A percentile compares a stretch with the other conserved stretches of the same genome.
These are phyloP conservation scores for Lodderomyces pseudojiufengensis DNA, from an alignment of 1,139 yeast genomes.

Conservation along the genomic window DNA sequence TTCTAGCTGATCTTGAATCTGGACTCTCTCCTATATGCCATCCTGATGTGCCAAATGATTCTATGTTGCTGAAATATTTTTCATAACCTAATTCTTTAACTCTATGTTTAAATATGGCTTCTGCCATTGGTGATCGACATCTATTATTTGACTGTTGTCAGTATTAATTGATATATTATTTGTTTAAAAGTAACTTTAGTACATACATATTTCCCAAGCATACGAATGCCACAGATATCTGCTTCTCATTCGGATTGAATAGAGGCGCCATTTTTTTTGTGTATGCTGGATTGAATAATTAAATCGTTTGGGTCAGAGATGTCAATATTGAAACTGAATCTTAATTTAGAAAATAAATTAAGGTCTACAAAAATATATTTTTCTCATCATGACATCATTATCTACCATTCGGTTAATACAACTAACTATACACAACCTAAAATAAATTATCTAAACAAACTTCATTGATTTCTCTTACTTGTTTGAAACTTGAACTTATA, in stretches of 20 bases:
- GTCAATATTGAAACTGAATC: too few relatives aligned
- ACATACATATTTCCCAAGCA: conserved; percentile 88
- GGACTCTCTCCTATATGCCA: conserved; percentile 84
- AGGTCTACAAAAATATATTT: not conserved
- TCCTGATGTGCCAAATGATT: conserved; percentile 86
- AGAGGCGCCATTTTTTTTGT: conserved; percentile 19
- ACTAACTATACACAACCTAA: too few relatives aligned
- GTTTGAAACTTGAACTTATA: conserved; percentile 45
- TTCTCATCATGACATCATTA: too few relatives aligned
- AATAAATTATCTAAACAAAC: conserved; percentile 3
- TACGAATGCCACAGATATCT: conserved; percentile 75
- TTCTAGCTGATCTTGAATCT: conserved; percentile 66
- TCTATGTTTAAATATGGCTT: conserved; percentile 73
- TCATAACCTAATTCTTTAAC: conserved; percentile 49
- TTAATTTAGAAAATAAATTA: not conserved
- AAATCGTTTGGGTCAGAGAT: too few relatives aligned
- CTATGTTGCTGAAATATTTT: conserved; percentile 50
- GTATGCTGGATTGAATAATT: not conserved
- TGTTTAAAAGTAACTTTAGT: conserved; percentile 5
- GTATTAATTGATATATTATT: not conserved
- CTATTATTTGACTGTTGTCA: conserved; percentile 28
- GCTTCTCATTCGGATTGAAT: conserved; percentile 22
- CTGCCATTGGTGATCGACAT: conserved; percentile 98
- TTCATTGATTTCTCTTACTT: conserved; percentile 36
- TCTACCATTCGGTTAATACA: too few relatives aligned